Evolutionary conservation across 768 basidiomycete species (phyloP), one percentile per base, ranked within the genome.

Genomic region (Collybia sordida): DNA sequence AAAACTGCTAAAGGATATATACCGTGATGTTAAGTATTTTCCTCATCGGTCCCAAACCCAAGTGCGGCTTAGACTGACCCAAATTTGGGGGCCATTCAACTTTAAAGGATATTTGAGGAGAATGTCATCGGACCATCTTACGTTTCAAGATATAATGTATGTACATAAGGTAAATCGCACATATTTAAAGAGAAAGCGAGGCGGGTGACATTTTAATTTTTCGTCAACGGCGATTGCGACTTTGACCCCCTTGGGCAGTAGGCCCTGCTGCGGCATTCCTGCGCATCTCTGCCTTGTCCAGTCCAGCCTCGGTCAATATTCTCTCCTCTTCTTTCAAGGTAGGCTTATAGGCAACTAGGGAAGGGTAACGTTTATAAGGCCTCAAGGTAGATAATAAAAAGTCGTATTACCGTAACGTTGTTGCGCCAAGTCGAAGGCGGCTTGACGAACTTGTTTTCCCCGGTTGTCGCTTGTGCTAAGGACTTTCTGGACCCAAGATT

Each of bases 201-300:
- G 19, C n/a, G 37, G n/a, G 37, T n/a, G 19, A 38, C 37, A 38
- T 38, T 38, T 5, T 14, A 44, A 24, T n/a, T 50, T 28, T 40
- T 47, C 15, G n/a, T 46, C 39, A 56, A 31, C 75, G 62, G 37
- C 75, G 66, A 59, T 77, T 77, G 24, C 87, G 73, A 65, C 78
- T 88, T 58, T 81, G 74, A 6, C 72, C 58, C 12, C 70, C 68
- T 3, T 65, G 66, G 23, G 68, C 68, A 23, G 59, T 59, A 60
- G 50, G 63, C 47, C 68, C 74, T 6, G 69, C 77, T 15, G 71
- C 75, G 3, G 82, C 83, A 19, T 78, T 78, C 51, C 70, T 72
- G 57, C 74, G 74, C 79, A 91, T 88, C 58, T 92, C 90, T 18
- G 89, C 86, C 52, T 89, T 88, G 50, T 94, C 90, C 45, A 94